Evolutionary conservation across 495 filamentous ascomycete species (phyloP).

Genomic region (Chlorociboria aeruginascens): DNA sequence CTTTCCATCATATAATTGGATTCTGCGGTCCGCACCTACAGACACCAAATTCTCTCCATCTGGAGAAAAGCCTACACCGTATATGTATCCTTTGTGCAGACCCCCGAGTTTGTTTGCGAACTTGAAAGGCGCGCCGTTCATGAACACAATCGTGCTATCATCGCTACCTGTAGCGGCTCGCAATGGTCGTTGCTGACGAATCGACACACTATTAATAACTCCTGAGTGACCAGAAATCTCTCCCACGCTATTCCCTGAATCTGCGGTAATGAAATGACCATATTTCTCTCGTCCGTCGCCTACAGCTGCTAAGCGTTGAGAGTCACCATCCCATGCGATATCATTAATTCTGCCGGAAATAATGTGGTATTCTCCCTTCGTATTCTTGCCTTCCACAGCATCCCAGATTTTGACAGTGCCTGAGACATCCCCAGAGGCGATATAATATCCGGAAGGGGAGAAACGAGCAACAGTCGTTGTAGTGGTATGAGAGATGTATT

Average conservation of each 20-base stretch:
- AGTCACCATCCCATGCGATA: constrained; percentile 94
- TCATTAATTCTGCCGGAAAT: constrained; percentile 93
- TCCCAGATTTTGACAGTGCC: constrained; percentile 89
- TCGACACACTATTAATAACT: constrained; percentile 80
- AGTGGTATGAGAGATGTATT: constrained; percentile 84
- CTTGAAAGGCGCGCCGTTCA: constrained; percentile 89
- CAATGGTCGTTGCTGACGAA: constrained; percentile 79
- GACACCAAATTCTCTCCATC: constrained; percentile 76
- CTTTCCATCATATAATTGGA: constrained; percentile 92
- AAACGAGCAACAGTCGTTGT: constrained; percentile 88
- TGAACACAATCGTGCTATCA: constrained; percentile 79
- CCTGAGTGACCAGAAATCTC: constrained; percentile 86
- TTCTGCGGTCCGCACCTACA: constrained; percentile 77
- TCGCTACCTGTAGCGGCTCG: constrained; percentile 85
- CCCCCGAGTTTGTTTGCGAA: constrained; percentile 65
- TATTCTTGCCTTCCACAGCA: constrained; percentile 49
- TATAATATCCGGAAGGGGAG: constrained; percentile 86
- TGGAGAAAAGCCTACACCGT: constrained; percentile 81
- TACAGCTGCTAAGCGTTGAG: constrained; percentile 89
- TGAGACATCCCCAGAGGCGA: constrained; percentile 83
- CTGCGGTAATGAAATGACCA: constrained; percentile 89
- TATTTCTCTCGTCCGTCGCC: constrained; percentile 89
- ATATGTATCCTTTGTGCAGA: constrained; percentile 77
- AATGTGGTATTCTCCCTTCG: constrained; percentile 80
- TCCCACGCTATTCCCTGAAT: constrained; percentile 90